phyloP scores from a whole-genome alignment of 2,329 filamentous ascomycete genomes.

The Lachnellula cervina region DNA sequence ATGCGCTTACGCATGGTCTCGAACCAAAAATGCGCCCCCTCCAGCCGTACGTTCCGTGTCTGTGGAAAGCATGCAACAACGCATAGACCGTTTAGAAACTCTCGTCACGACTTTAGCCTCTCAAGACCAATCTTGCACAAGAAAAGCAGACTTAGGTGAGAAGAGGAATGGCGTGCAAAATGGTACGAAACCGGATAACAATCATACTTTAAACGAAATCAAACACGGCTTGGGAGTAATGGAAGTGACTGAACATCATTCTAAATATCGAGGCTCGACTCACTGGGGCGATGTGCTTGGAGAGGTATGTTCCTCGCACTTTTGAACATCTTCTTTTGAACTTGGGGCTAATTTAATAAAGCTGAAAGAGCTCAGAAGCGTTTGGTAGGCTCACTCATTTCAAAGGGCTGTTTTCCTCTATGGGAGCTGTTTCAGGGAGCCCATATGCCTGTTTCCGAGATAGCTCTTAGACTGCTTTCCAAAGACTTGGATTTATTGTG shows the following conservation, averaged over 20 bases:
- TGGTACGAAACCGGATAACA: conserved; percentile 26
- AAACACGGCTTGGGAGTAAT: conserved; percentile 70
- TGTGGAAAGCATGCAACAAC: conserved; percentile 74
- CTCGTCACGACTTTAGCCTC: conserved; percentile 45
- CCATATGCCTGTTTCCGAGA: no score
- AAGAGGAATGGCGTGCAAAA: not conserved
- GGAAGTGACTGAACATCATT: conserved; percentile 66
- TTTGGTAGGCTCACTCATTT: conserved; percentile 48
- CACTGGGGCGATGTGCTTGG: conserved; percentile 75
- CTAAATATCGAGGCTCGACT: conserved; percentile 73
- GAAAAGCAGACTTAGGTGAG: not conserved
- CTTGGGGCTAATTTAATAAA: not conserved
- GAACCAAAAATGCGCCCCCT: conserved; percentile 47
- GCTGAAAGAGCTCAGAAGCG: conserved; percentile 33
- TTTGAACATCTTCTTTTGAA: not conserved
- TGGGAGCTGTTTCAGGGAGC: no score
- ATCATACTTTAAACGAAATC: conserved; percentile 63
- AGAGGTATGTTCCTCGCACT: conserved; percentile 43
- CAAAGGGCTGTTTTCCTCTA: no score
- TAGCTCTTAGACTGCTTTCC: no score
- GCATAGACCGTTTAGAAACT: conserved; percentile 31
- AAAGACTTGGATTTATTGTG: no score
- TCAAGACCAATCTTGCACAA: conserved; percentile 45
- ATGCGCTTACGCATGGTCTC: conserved; percentile 73
- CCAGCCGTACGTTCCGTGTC: conserved; percentile 66